Percentiles rank a stretch among this genome's conserved stretches.
Evolutionary conservation across 176 grass and related monocot genomes (phyloP).

Genomic region (Triticum monococcum): DNA sequence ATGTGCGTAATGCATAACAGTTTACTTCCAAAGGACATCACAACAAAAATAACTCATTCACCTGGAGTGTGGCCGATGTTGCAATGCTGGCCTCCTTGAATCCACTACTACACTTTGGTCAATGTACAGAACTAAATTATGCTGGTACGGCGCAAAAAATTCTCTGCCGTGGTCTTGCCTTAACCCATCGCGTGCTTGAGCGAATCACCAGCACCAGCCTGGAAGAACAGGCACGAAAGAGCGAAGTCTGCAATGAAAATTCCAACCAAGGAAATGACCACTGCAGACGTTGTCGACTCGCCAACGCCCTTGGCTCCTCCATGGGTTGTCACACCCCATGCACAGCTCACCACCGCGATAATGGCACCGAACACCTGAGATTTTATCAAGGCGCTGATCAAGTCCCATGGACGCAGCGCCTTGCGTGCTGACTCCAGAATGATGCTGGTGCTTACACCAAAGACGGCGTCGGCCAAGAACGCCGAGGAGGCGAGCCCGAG

Average conservation of each 20-base stretch:
- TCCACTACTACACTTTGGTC: conserved; percentile 12
- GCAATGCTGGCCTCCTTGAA: conserved; percentile 3
- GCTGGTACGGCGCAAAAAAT: neutral
- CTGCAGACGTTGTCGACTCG: conserved; percentile 91
- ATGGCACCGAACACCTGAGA: conserved; percentile 91
- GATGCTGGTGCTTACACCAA: conserved; percentile 92
- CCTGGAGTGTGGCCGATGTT: conserved; percentile 19
- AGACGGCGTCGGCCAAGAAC: conserved; percentile 80
- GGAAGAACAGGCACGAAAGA: conserved; percentile 84
- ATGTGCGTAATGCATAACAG: conserved; percentile 13
- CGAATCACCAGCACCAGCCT: conserved; percentile 81
- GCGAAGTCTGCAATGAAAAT: conserved; percentile 85
- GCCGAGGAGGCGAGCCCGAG: conserved; percentile 85
- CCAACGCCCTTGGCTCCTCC: conserved; percentile 94
- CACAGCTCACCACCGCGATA: conserved; percentile 86
- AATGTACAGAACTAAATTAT: conserved; percentile 43
- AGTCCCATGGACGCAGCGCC: conserved; percentile 86
- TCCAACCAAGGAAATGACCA: conserved; percentile 85
- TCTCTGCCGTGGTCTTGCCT: neutral
- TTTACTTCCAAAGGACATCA: conserved; percentile 6
- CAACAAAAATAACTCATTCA: conserved; percentile 20
- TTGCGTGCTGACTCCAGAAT: conserved; percentile 93
- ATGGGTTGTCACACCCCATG: conserved; percentile 89
- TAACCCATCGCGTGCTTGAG: conserved; percentile 93
- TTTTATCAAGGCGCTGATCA: conserved; percentile 90